These are phyloP conservation scores for Guadua angustifolia DNA, from an alignment of 176 grass and related monocot genomes.

Conservation along the genomic window DNA sequence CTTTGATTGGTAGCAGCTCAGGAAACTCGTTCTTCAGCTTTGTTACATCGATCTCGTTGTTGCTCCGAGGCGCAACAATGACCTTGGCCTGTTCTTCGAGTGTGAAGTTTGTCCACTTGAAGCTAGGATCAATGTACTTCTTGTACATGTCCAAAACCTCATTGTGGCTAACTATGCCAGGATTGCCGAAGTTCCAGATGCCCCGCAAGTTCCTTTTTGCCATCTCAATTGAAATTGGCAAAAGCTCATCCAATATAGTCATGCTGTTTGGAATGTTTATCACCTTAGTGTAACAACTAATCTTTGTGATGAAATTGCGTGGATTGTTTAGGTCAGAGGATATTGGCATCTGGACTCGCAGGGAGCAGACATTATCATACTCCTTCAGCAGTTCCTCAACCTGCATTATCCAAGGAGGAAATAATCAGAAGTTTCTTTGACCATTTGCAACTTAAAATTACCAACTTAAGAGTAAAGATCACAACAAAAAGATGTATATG, in stretches of 20 bases:
- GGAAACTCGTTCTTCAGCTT: constrained; percentile 81
- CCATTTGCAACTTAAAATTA: constrained; percentile 13
- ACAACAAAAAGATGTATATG: constrained; percentile 9
- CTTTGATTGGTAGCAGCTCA: constrained; percentile 74
- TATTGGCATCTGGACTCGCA: constrained; percentile 75
- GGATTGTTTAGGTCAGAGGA: constrained; percentile 80
- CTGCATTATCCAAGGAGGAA: constrained; percentile 46
- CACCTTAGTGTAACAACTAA: constrained; percentile 73
- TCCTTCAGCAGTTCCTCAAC: constrained; percentile 77
- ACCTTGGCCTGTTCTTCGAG: constrained; percentile 82
- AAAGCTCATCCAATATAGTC: constrained; percentile 81
- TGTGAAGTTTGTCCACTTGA: constrained; percentile 79
- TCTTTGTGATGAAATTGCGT: constrained; percentile 88
- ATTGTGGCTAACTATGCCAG: constrained; percentile 73
- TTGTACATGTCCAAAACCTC: constrained; percentile 85
- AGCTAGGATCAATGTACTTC: constrained; percentile 59
- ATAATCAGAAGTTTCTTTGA: constrained; percentile 23
- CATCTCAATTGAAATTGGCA: constrained; percentile 80
- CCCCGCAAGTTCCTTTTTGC: constrained; percentile 68
- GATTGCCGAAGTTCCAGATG: constrained; percentile 88
- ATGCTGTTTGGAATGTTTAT: constrained; percentile 84
- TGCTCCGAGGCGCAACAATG: constrained; percentile 74
- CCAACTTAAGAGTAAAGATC: constrained; percentile 14
- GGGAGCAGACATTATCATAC: constrained; percentile 80
- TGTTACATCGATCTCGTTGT: constrained; percentile 72